Evolutionary conservation across 2,329 filamentous ascomycete genomes (phyloP).

Genomic region (Scedosporium dehoogii): DNA sequence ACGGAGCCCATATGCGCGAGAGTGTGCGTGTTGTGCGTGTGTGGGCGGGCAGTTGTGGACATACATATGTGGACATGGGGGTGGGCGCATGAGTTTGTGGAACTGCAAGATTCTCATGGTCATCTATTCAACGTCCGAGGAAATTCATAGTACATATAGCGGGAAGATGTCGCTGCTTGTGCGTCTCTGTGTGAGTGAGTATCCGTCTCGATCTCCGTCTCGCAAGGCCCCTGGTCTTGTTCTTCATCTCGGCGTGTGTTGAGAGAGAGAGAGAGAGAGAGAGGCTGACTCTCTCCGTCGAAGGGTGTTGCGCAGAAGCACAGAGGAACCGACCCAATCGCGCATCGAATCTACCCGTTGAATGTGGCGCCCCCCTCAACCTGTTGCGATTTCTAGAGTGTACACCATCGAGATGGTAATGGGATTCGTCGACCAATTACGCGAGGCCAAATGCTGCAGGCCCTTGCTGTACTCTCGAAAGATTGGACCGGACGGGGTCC

Average conservation of each 20-base stretch:
- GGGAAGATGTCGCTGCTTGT: background rate
- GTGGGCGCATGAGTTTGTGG: background rate
- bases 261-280: too few relatives aligned
- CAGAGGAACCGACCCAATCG: too few relatives aligned
- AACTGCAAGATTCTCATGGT: background rate
- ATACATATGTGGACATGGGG: background rate
- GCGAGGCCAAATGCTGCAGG: background rate
- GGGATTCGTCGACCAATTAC: background rate
- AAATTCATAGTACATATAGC: background rate
- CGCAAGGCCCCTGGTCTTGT: background rate
- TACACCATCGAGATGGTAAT: background rate
- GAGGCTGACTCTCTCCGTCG: too few relatives aligned
- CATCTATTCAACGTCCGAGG: background rate
- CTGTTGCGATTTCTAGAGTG: background rate
- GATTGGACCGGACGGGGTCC: background rate
- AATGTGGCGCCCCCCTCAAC: background rate
- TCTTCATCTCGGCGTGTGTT: background rate
- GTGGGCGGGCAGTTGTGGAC: slow-evolving; percentile 2
- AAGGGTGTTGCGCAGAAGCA: too few relatives aligned
- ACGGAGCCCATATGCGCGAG: slow-evolving; percentile 1
- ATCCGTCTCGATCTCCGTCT: background rate
- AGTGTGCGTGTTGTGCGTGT: background rate
- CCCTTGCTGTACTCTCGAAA: background rate
- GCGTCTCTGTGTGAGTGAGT: background rate
- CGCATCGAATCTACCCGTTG: background rate